These are phyloP conservation scores for Dictyophora rubrovolvata DNA, from an alignment of 768 basidiomycete genomes.

Conservation along the genomic window DNA sequence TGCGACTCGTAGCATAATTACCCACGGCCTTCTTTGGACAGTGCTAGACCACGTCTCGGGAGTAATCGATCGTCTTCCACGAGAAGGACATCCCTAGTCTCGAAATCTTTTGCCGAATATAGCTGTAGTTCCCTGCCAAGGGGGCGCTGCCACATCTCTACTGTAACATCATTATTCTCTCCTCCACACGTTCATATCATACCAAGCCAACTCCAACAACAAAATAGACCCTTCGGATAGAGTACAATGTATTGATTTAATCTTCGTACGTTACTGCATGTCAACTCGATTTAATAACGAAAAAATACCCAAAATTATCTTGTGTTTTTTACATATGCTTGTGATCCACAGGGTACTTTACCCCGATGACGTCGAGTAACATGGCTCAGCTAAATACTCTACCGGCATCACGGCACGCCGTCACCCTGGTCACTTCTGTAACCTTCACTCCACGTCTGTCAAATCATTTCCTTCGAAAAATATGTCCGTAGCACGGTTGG, in stretches of 20 bases:
- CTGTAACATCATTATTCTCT: too few species aligned
- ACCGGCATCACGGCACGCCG: neutral
- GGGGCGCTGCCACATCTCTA: neutral
- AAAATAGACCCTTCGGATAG: too few species aligned
- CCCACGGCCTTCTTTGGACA: slow-evolving; percentile 91
- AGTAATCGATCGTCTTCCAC: slow-evolving; percentile 57
- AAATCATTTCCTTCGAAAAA: neutral
- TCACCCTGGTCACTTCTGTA: neutral
- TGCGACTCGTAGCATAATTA: slow-evolving; percentile 83
- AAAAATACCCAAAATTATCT: too few species aligned
- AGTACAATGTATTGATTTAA: too few species aligned
- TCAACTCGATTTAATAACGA: too few species aligned
- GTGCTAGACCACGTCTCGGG: slow-evolving; percentile 73
- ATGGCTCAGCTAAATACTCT: too few species aligned
- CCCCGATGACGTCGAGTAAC: too few species aligned
- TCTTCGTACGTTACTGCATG: too few species aligned
- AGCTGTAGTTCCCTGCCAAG: neutral
- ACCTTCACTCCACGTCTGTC: neutral
- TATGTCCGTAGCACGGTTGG: neutral
- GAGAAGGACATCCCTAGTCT: neutral
- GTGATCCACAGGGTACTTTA: too few species aligned
- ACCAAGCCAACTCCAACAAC: too few species aligned
- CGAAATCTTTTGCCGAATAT: neutral
- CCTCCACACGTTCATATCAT: too few species aligned
- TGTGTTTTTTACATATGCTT: too few species aligned